Conservation (phyloP, 345 rosid genomes). For the Eucalyptus cladocalyx region DNA sequence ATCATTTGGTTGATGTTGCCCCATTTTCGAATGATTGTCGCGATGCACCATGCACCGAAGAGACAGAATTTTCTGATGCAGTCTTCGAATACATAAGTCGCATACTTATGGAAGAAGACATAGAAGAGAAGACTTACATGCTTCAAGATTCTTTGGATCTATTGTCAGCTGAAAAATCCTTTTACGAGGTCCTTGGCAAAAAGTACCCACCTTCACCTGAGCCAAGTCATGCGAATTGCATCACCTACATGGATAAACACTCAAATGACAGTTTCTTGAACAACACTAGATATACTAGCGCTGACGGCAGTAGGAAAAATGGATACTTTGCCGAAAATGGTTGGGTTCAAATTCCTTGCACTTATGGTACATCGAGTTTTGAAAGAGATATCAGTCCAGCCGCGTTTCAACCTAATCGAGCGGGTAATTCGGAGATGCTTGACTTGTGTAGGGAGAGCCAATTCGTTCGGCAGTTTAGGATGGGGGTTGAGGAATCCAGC, state of each 20-base stretch:
- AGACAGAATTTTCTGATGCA: conserved; percentile 35
- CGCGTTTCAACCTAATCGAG: not conserved
- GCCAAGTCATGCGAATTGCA: not conserved
- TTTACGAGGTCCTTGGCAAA: conserved; percentile 55
- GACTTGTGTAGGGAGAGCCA: not conserved
- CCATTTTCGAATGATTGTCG: not conserved
- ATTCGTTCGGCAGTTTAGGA: not conserved
- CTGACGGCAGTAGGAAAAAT: not conserved
- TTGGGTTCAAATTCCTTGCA: not conserved
- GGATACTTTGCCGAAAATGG: not conserved
- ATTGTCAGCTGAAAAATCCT: conserved; percentile 61
- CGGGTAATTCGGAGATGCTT: not conserved
- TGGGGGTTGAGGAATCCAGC: not conserved
- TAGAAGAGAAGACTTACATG: conserved; percentile 46
- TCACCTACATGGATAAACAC: not conserved
- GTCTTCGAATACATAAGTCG: conserved; percentile 54
- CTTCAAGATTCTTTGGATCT: conserved; percentile 60
- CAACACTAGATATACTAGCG: not conserved
- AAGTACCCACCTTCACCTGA: conserved; percentile 33
- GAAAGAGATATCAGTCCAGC: not conserved
- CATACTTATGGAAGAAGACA: conserved; percentile 78
- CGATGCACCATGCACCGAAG: conserved; percentile 4
- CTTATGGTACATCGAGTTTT: not conserved
- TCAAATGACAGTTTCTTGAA: not conserved
- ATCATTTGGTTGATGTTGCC: not conserved